phyloP scores from a whole-genome alignment of 177 flowering plant species.

The Telopea speciosissima region DNA sequence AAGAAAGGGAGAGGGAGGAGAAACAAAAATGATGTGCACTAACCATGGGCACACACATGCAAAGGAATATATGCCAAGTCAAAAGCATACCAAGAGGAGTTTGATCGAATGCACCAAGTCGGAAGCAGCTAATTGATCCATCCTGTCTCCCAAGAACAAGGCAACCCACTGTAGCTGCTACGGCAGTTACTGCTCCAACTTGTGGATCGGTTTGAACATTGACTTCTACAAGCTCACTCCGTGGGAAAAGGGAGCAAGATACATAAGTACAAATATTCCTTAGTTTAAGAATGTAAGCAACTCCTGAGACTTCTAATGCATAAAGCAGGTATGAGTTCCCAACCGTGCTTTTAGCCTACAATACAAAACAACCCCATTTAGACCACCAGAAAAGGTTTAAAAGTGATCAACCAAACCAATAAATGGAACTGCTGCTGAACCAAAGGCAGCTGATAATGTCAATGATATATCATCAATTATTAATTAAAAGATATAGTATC shows the following conservation, averaged over 20 bases:
- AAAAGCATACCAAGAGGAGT: conserved; percentile 46
- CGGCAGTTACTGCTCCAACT: conserved; percentile 35
- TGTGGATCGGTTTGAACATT: conserved; percentile 28
- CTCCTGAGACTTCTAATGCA: conserved; percentile 54
- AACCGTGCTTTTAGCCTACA: conserved; percentile 25
- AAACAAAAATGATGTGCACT: background rate
- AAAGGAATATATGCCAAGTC: background rate
- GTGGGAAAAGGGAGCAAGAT: conserved; percentile 35
- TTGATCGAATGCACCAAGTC: conserved; percentile 45
- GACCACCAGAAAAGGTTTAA: background rate
- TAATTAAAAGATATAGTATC: too few relatives aligned
- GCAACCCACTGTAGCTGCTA: conserved; percentile 52
- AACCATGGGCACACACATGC: background rate
- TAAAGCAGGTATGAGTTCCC: conserved; percentile 40
- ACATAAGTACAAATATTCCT: conserved; percentile 33
- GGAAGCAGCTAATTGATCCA: conserved; percentile 59
- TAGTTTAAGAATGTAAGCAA: conserved; percentile 53
- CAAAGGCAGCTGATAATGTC: background rate
- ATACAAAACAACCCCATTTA: background rate
- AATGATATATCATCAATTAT: background rate
- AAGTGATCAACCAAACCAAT: background rate
- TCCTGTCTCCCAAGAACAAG: conserved; percentile 57
- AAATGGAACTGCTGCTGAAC: background rate
- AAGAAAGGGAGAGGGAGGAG: background rate
- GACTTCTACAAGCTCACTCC: conserved; percentile 39